Base-by-base conservation (phyloP, 352 stramenopile genomes). In the Phytopythium litorale region DNA sequence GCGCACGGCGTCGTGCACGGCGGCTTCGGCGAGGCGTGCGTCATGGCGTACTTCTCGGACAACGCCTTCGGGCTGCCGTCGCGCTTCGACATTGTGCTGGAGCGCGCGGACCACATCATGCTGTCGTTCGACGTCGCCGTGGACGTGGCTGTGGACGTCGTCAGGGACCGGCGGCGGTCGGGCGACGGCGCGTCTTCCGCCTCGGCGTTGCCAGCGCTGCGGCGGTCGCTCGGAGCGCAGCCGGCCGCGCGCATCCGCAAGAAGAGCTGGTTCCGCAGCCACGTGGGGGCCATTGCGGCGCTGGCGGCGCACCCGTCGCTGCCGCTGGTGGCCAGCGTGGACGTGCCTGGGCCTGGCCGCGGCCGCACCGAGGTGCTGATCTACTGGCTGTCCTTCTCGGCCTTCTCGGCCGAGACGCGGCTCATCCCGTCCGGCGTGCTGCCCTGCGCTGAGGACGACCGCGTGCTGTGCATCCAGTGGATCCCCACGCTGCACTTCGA, bases 361-460 rank as follows among this genome's bases (percentile, higher is more conserved):
- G 19, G 19, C 32, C 33, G 11, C 11, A 75, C 82, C 60, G 83
- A 92, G 67, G 77, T 94, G 59, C 68, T 92, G 9, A 83, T 94
- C 42, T 94, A 84, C 60, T 94, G 86, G 86, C 73, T 94, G 40
- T 92, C 84, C 3, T 89, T 92, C 60, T 92, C 86, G 0, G 81
- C 83, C 5, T 93, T 94, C 63, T 88, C 80, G n/a, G 81, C 75
- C 7, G 78, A 91, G 43, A 88, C 81, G n/a, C 70, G 85, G 11
- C 67, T 94, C 25, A 85, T 94, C 46, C 86, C 86, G 40, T 94
- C 84, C 2, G 85, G 86, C 2, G 84, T 92, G 7, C 61, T 94
- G 28, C 68, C 73, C 12, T 91, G 82, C 45, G 63, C 75, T 12
- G 68, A 67, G 48, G 32, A 32, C 56, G 28, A 30, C 25, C 6